phyloP scores from a whole-genome alignment of 768 basidiomycete genomes.

The Phlegmacium glaucopus region DNA sequence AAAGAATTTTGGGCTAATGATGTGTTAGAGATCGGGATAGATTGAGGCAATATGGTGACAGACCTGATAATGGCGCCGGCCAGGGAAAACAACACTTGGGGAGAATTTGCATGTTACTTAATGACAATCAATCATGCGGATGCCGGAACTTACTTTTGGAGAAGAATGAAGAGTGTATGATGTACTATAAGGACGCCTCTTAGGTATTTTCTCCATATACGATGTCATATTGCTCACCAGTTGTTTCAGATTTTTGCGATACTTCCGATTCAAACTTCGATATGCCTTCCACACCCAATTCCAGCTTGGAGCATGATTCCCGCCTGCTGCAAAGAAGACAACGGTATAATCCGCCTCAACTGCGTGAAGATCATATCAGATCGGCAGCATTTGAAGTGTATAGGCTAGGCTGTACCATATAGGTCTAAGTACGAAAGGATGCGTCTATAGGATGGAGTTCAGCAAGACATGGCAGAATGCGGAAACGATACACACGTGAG shows the following conservation, averaged over 20 bases:
- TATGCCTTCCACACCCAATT: constrained; percentile 94
- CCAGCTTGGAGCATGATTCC: constrained; percentile 72
- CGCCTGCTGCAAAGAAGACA: constrained; percentile 83
- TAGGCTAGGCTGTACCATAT: constrained; percentile 50
- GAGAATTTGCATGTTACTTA: too few species aligned
- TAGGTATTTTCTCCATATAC: not conserved
- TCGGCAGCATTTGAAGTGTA: not conserved
- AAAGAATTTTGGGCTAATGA: constrained; percentile 82
- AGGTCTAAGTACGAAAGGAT: constrained; percentile 78
- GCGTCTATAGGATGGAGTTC: constrained; percentile 41
- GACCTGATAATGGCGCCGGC: constrained; percentile 87
- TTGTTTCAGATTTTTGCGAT: constrained; percentile 84
- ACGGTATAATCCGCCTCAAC: constrained; percentile 90
- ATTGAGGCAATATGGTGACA: constrained; percentile 5
- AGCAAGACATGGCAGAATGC: not conserved
- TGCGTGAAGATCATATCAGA: constrained; percentile 21
- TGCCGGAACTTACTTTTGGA: constrained; percentile 62
- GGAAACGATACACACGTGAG: constrained; percentile 50
- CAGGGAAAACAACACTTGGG: constrained; percentile 79
- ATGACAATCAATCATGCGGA: not conserved
- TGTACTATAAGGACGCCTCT: constrained; percentile 46
- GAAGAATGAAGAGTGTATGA: constrained; percentile 86
- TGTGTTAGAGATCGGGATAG: constrained; percentile 3
- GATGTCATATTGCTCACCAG: constrained; percentile 38
- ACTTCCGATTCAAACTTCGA: constrained; percentile 74